Base-by-base conservation (phyloP, 495 filamentous ascomycete genomes). In the Penicillium chermesinum region DNA sequence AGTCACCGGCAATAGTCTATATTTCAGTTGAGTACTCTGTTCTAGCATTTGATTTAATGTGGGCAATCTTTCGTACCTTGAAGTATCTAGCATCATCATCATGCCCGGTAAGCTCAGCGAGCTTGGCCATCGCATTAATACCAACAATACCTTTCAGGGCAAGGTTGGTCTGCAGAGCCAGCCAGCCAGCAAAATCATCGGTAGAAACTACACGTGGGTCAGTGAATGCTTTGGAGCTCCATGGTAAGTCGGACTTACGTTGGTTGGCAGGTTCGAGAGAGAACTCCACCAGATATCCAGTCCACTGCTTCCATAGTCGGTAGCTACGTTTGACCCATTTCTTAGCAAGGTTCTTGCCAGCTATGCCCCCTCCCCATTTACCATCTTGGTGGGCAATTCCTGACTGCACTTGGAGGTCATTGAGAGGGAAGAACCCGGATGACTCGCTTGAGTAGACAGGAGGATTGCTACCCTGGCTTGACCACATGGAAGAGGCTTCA, bases 101-200 rank as follows among this genome's bases (percentile, higher is more conserved):
- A n/a, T 88, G 66, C 16, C 82, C 88, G 7, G 86, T 70, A 2
- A 90, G 64, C 22, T 77, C 77, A 7, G 91, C 79, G 21, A 97
- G 78, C 58, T 90, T 83, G 63, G 84, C 84, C 88, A 97, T 95
- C 38, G 91, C 91, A 59, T 86, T 85, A 70, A 97, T 95, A 30
- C 91, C 91, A 53, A 97, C 78, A 55, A 97, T 94, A 5, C 90
- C 91, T 60, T 96, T 97, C 20, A 97, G 68, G 1, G 91, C 91
- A 7, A 97, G 73, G 54, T 97, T 97, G 0, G 91, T 95, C 63
- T 96, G 90, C 42, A 95, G 85, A 20, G 88, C 83, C 37, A 97
- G 77, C 81, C 88, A 93, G 34, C 91, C 91, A 21, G 91, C 91
- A 64, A 97, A 97, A 64, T 97, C 91, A 62, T 97, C 91, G 4